Evolutionary conservation across 345 rosid species (phyloP).

Genomic region (Erucastrum elatum): DNA sequence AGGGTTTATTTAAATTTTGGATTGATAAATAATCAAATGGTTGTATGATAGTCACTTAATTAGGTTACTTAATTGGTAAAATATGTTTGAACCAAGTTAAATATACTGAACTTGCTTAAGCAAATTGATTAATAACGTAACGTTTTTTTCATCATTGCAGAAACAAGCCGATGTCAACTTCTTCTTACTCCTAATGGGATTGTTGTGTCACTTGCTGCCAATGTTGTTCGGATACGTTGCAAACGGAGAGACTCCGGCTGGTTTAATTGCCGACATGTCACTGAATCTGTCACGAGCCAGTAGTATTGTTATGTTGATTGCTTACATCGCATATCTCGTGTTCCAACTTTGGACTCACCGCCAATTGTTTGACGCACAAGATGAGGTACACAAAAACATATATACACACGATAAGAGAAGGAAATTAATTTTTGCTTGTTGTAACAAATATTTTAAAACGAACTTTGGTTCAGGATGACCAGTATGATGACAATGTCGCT

Average conservation of each 20-base stretch:
- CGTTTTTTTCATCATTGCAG: constrained; percentile 42
- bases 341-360: constrained; percentile 91
- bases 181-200: constrained; percentile 66
- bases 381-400: constrained; percentile 18
- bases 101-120: background rate
- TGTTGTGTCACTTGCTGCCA: constrained; percentile 81
- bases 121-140: background rate
- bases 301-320: constrained; percentile 74
- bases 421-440: background rate
- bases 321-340: constrained; percentile 73
- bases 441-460: background rate
- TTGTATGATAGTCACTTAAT: too few species aligned
- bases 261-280: constrained; percentile 32
- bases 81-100: too few species aligned
- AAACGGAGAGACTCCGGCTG: constrained; percentile 28
- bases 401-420: background rate
- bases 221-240: constrained; percentile 59
- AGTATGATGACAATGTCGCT: constrained; percentile 38
- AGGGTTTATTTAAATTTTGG: background rate
- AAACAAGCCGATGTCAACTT: constrained; percentile 94
- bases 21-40: too few species aligned
- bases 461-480: constrained; percentile 45
- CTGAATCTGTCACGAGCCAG: constrained; percentile 76
- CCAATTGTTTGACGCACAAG: constrained; percentile 39
- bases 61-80: too few species aligned